A percentile compares a stretch with the other conserved stretches of the same genome.
These are phyloP conservation scores for Mycosphaerella sp. DNA, from an alignment of 2,329 filamentous ascomycete species.

Conservation along the genomic window DNA sequence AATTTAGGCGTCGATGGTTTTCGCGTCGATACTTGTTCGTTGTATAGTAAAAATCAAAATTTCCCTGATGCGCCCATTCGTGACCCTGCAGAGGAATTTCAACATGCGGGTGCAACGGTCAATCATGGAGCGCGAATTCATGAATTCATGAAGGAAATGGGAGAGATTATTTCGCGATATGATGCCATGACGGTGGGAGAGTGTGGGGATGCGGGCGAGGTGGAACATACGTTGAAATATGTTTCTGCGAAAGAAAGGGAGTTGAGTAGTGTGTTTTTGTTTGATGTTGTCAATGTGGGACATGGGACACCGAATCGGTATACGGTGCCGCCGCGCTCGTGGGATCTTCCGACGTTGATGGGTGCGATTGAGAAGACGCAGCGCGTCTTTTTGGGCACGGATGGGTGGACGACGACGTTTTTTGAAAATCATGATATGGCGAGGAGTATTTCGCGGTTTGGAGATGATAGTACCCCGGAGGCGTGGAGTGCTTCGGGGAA, in stretches of 20 bases:
- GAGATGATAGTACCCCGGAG: slow-evolving; percentile 49
- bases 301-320: slow-evolving; percentile 43
- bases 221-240: slow-evolving; percentile 25
- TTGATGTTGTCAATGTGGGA: slow-evolving; percentile 50
- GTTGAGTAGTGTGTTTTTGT: slow-evolving; percentile 65
- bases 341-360: slow-evolving; percentile 48
- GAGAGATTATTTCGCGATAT: slow-evolving; percentile 38
- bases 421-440: slow-evolving; percentile 62
- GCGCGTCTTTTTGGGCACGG: slow-evolving; percentile 50
- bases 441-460: slow-evolving; percentile 44
- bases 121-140: slow-evolving; percentile 38
- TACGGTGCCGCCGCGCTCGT: slow-evolving; percentile 43
- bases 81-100: slow-evolving; percentile 26
- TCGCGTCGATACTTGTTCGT: slow-evolving; percentile 44
- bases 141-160: slow-evolving; percentile 44
- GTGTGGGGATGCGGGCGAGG: slow-evolving; percentile 41
- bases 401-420: slow-evolving; percentile 59
- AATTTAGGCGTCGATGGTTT: slow-evolving; percentile 39
- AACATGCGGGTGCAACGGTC: slow-evolving; percentile 15
- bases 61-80: slow-evolving; percentile 40
- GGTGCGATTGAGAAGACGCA: slow-evolving; percentile 52
- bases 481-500: slow-evolving; percentile 47
- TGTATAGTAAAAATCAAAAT: slow-evolving; percentile 40
- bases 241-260: slow-evolving; percentile 50
- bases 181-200: slow-evolving; percentile 47